Base-by-base conservation (phyloP, 768 basidiomycete genomes). In the Trametes cinnabarina region DNA sequence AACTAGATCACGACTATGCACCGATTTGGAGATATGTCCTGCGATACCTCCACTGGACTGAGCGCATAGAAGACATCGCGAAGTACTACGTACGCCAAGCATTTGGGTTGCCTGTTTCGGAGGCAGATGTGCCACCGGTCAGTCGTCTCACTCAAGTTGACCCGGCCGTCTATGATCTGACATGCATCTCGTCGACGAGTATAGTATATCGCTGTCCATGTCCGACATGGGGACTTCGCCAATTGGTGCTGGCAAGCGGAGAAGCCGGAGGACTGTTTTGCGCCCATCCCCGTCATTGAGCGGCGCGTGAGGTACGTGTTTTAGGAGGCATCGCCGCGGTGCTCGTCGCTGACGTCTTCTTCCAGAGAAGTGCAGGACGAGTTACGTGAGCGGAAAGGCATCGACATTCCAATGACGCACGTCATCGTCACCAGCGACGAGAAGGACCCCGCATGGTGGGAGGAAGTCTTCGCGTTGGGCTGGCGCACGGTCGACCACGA, bases 341-440 rank as follows among this genome's bases (percentile, higher is more conserved):
- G 23, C 15, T 17, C 39, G 14, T 3, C 14, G 20, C 12, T 37
- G 9, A 15, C 23, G 14, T 4, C 44, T 12, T 40, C 25, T 19
- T 41, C 22, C 54, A 68, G 68, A 43, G 77, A 78, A 55, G 69
- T 77, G 4, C 72, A 72, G 47, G 71, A 72, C 7, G 75, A 77
- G 60, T 62, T 77, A 11, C 61, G 65, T 20, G 50, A 60, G 51
- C 60, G 63, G 15, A 67, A 72, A 42, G 70, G 71, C 20, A 40
- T 73, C 32, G 61, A 72, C n/a, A 47, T 73, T 23, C 61, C 62
- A 19, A 68, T 70, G 40, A 63, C 71, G 28, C 64, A 69, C 11
- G 74, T 80, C 11, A 63, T 79, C 53, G 71, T 78, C 65, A 77
- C 77, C 17, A 71, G 69, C 73, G 79, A 80, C 65, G 79, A 80